Percentiles rank a stretch among this genome's conserved stretches.
These are phyloP conservation scores for Podospora anserina DNA, from an alignment of 495 filamentous ascomycete genomes.

Conservation along the genomic window DNA sequence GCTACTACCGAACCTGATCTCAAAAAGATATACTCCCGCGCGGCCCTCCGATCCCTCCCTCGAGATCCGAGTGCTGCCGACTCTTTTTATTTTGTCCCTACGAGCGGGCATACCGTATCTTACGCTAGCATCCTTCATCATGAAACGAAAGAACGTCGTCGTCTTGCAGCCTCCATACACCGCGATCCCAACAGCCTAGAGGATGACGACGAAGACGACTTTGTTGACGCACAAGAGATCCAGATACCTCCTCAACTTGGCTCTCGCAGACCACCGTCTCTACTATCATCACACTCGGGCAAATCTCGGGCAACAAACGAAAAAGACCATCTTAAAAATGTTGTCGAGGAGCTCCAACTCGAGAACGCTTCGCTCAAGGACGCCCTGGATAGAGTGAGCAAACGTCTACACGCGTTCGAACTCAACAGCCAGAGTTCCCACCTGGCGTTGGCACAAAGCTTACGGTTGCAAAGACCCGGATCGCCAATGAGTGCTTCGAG, in stretches of 20 bases:
- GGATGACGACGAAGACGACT: constrained; percentile 63
- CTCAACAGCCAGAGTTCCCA: constrained; percentile 76
- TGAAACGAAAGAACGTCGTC: constrained; percentile 63
- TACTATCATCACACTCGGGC: constrained; percentile 26
- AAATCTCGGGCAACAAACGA: constrained; percentile 19
- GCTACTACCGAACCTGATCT: constrained; percentile 64
- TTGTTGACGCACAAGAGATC: constrained; percentile 83
- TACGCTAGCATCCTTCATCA: constrained; percentile 84
- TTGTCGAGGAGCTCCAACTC: constrained; percentile 75
- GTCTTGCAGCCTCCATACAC: constrained; percentile 38
- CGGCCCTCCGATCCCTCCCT: constrained; percentile 67
- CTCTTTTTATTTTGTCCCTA: constrained; percentile 93
- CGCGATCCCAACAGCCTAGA: constrained; percentile 33
- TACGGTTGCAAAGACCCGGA: constrained; percentile 60
- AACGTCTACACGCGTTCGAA: constrained; percentile 80
- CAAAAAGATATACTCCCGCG: constrained; percentile 70
- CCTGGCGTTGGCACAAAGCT: constrained; percentile 74
- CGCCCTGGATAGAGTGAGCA: constrained; percentile 72
- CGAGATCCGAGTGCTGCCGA: constrained; percentile 47
- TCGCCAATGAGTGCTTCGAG: constrained; percentile 37
- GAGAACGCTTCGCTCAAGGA: constrained; percentile 75
- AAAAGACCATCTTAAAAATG: constrained; percentile 33
- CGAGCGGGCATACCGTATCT: constrained; percentile 79
- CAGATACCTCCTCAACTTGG: constrained; percentile 25
- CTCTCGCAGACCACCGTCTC: constrained; percentile 9